Evolutionary conservation across 2,329 filamentous ascomycete genomes (phyloP).

Genomic region (Capronia coronata): DNA sequence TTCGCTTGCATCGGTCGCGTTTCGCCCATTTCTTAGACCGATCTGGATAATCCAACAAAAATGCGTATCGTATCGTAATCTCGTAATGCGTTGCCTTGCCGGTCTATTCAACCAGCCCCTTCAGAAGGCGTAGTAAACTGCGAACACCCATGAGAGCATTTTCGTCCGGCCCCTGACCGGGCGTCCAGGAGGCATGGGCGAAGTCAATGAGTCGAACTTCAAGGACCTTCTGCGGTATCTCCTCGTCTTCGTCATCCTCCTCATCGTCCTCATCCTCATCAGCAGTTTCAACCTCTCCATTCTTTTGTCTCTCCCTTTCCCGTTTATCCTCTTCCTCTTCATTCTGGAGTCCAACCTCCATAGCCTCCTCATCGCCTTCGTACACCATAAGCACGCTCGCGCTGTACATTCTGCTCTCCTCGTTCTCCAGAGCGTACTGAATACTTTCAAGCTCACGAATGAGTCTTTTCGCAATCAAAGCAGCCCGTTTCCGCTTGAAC

Average conservation of each 20-base stretch:
- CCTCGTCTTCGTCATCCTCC: conserved; percentile 48
- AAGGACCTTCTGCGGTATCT: conserved; percentile 59
- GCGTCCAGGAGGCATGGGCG: conserved; percentile 80
- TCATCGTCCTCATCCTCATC: conserved; percentile 37
- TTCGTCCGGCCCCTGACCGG: conserved; percentile 76
- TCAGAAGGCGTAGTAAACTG: conserved; percentile 65
- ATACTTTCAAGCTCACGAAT: conserved; percentile 39
- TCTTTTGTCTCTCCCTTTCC: conserved; percentile 27
- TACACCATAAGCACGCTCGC: conserved; percentile 60
- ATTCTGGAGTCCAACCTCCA: conserved; percentile 40
- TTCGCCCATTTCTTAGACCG: too few relatives aligned
- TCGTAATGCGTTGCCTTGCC: too few relatives aligned
- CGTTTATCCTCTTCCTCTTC: not conserved
- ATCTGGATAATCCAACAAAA: too few relatives aligned
- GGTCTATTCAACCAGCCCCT: conserved; percentile 38
- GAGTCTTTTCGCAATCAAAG: conserved; percentile 39
- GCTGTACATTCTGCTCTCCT: conserved; percentile 63
- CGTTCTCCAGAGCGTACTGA: conserved; percentile 45
- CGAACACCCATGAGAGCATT: conserved; percentile 70
- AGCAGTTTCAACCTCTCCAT: conserved; percentile 34
- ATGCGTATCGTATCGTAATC: too few relatives aligned
- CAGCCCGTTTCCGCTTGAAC: conserved; percentile 37
- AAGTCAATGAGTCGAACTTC: conserved; percentile 91
- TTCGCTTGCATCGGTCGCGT: too few relatives aligned
- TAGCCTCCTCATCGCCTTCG: conserved; percentile 54